Percentiles rank a stretch among this genome's conserved stretches.
Conservation (phyloP, 2,329 filamentous ascomycete species). For the Hymenoscyphus repandus region DNA sequence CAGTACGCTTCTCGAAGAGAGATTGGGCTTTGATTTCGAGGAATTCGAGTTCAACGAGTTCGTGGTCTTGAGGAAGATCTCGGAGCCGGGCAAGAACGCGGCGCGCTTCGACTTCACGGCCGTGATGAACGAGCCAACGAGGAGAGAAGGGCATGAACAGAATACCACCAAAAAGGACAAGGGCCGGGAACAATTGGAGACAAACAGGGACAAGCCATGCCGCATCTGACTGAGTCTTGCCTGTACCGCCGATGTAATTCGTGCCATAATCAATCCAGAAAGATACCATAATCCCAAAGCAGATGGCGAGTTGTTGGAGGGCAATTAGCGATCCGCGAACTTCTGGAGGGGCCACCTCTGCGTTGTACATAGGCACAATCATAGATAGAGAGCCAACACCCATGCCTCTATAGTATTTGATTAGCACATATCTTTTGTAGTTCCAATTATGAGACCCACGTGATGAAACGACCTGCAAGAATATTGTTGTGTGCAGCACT, state of each 20-base stretch:
- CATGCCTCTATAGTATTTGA: conserved; percentile 42
- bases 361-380: conserved; percentile 53
- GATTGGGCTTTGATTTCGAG: conserved; percentile 79
- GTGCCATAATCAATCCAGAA: conserved; percentile 62
- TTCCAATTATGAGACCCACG: conserved; percentile 34
- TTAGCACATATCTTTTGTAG: conserved; percentile 16
- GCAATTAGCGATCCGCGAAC: conserved; percentile 62
- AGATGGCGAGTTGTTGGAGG: conserved; percentile 60
- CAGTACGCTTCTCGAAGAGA: conserved; percentile 68
- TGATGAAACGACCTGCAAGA: conserved; percentile 67
- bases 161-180: conserved; percentile 65
- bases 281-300: conserved; percentile 48
- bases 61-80: conserved; percentile 54
- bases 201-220: conserved; percentile 72
- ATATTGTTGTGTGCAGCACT: conserved; percentile 51
- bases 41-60: conserved; percentile 69
- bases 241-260: conserved; percentile 62
- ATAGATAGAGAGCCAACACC: conserved; percentile 64
- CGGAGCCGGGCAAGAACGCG: conserved; percentile 59
- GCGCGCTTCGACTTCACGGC: conserved; percentile 63
- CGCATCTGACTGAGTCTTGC: conserved; percentile 53
- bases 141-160: conserved; percentile 76
- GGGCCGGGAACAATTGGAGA: conserved; percentile 63
- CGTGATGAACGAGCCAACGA: conserved; percentile 68
- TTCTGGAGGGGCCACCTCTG: conserved; percentile 54